Evolutionary conservation across 805 yeast genomes (phyloP).

Genomic region (Monosporozyma yasuniensis): DNA sequence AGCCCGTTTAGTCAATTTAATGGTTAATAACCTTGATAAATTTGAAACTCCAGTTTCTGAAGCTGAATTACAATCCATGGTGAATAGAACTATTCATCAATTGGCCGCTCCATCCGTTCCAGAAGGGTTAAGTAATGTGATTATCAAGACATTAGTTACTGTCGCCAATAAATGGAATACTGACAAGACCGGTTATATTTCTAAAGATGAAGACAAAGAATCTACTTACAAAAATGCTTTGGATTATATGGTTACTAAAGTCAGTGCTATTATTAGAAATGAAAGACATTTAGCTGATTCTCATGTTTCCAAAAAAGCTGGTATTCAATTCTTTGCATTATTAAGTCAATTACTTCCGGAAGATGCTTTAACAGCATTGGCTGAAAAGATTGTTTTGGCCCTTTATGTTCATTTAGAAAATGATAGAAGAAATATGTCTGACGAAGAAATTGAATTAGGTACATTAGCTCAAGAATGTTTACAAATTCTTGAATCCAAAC

Average conservation of each 20-base stretch:
- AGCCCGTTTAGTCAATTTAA: slow-evolving; percentile 46
- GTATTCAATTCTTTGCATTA: slow-evolving; percentile 65
- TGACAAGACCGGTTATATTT: slow-evolving; percentile 32
- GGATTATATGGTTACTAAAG: slow-evolving; percentile 43
- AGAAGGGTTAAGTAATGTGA: slow-evolving; percentile 52
- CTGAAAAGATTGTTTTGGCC: slow-evolving; percentile 47
- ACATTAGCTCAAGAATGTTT: slow-evolving; percentile 56
- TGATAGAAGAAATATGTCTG: slow-evolving; percentile 25
- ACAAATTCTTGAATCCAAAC: slow-evolving; percentile 52
- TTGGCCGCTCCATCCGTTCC: slow-evolving; percentile 69
- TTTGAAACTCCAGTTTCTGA: slow-evolving; percentile 31
- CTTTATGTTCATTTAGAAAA: slow-evolving; percentile 41
- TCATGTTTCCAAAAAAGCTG: slow-evolving; percentile 51
- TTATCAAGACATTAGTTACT: slow-evolving; percentile 56
- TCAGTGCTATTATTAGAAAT: slow-evolving; percentile 54
- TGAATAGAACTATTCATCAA: slow-evolving; percentile 63
- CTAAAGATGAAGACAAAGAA: slow-evolving; percentile 22
- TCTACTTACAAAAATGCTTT: slow-evolving; percentile 19
- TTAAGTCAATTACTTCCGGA: slow-evolving; percentile 41
- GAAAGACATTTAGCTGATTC: slow-evolving; percentile 50
- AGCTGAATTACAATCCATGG: slow-evolving; percentile 55
- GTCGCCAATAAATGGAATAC: slow-evolving; percentile 56
- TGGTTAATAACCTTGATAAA: slow-evolving; percentile 37
- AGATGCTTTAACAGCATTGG: slow-evolving; percentile 34
- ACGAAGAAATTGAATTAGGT: slow-evolving; percentile 43